These are phyloP conservation scores for Phytophthora rubi DNA, from an alignment of 352 stramenopile genomes.

Conservation along the genomic window DNA sequence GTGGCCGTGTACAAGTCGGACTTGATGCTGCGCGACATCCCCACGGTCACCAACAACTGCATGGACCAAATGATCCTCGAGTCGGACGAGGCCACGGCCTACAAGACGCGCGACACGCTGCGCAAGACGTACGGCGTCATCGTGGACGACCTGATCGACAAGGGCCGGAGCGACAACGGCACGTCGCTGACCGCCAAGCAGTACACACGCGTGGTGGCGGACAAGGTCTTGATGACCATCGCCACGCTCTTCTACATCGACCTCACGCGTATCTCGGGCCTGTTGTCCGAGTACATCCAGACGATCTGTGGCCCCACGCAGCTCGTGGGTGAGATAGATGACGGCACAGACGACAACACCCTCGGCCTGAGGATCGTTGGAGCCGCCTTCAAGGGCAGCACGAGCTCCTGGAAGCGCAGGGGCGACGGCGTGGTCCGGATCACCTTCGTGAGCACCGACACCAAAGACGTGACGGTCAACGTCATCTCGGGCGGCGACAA, in stretches of 20 bases:
- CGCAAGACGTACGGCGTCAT: conserved; percentile 43
- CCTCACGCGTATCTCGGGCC: conserved; percentile 35
- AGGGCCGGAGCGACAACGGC: conserved; percentile 38
- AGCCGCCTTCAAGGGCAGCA: conserved; percentile 50
- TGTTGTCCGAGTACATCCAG: conserved; percentile 44
- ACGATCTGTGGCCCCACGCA: conserved; percentile 39
- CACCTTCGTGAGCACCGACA: conserved; percentile 47
- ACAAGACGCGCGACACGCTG: conserved; percentile 38
- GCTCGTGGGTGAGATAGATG: conserved; percentile 47
- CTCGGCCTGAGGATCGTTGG: conserved; percentile 48
- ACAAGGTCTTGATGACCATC: conserved; percentile 40
- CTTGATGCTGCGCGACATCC: conserved; percentile 42
- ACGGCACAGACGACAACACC: conserved; percentile 47
- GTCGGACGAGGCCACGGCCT: conserved; percentile 35
- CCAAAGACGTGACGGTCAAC: conserved; percentile 39
- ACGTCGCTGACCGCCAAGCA: conserved; percentile 39
- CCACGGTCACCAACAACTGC: conserved; percentile 42
- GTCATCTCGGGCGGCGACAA: conserved; percentile 40
- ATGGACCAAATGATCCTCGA: conserved; percentile 43
- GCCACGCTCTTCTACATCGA: conserved; percentile 39
- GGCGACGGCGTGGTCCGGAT: conserved; percentile 55
- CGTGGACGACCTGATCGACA: conserved; percentile 38
- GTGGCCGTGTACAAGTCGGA: conserved; percentile 37
- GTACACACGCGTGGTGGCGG: conserved; percentile 35
- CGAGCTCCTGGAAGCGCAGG: conserved; percentile 46